These are phyloP conservation scores for Solanum clarkiae DNA, from an alignment of 257 asterid genomes.

Conservation along the genomic window DNA sequence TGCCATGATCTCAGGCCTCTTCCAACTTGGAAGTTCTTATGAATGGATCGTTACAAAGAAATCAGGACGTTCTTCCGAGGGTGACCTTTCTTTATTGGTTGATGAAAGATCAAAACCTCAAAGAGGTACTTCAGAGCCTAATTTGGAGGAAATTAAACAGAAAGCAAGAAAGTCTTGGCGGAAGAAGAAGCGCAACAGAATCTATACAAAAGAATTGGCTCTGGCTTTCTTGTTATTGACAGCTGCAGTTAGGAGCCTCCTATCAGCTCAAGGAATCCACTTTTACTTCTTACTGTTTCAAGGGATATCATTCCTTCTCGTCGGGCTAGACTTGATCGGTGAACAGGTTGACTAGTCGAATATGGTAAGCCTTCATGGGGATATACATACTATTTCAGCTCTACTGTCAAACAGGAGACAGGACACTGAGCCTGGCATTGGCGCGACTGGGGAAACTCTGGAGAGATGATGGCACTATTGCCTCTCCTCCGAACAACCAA, in stretches of 20 bases:
- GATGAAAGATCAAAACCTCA: slow-evolving; percentile 42
- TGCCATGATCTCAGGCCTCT: slow-evolving; percentile 89
- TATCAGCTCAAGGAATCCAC: slow-evolving; percentile 95
- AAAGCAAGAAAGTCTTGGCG: slow-evolving; percentile 18
- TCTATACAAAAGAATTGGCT: slow-evolving; percentile 66
- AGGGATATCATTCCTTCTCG: slow-evolving; percentile 80
- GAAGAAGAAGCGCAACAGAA: slow-evolving; percentile 72
- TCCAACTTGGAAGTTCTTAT: slow-evolving; percentile 83
- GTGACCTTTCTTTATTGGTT: slow-evolving; percentile 41
- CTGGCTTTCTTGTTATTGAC: slow-evolving; percentile 73
- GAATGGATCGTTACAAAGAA: slow-evolving; percentile 97
- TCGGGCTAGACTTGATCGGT: slow-evolving; percentile 84
- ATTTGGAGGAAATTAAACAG: slow-evolving; percentile 37
- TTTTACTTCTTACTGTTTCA: slow-evolving; percentile 89
- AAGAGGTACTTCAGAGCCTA: slow-evolving; percentile 56
- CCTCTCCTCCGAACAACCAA: not conserved
- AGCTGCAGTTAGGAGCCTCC: slow-evolving; percentile 62
- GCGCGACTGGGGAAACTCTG: not conserved
- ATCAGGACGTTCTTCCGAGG: slow-evolving; percentile 80
- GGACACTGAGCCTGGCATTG: not conserved
- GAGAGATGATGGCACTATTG: not conserved
- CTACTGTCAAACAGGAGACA: not conserved
- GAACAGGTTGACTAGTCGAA: slow-evolving; percentile 47
- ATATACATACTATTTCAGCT: not conserved
- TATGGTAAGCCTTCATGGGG: not conserved